Percentiles rank a stretch among this genome's conserved stretches.
phyloP scores from a whole-genome alignment of 116 monocot species.

The Iris pallida region DNA sequence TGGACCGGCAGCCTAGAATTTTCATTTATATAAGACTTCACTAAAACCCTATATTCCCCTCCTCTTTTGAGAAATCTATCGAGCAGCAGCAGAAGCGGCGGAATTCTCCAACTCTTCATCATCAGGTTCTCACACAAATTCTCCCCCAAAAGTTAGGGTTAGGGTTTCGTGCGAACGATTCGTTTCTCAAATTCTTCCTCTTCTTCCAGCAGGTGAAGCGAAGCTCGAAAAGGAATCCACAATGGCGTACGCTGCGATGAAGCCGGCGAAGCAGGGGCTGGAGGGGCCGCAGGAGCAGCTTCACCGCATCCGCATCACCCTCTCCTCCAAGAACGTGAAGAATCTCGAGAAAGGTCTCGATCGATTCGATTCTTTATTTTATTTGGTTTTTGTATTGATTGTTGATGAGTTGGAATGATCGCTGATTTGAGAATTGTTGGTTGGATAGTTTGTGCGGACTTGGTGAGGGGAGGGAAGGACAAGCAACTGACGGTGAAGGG shows the following conservation, averaged over 20 bases:
- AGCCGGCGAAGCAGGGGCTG: slow-evolving; percentile 11
- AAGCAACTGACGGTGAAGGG: slow-evolving; percentile 21
- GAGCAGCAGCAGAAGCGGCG: no score
- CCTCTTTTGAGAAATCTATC: no score
- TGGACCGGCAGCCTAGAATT: no score
- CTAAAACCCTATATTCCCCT: no score
- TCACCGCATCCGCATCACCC: slow-evolving; percentile 23
- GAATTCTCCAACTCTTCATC: no score
- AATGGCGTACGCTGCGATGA: slow-evolving; percentile 19
- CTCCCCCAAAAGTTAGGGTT: no score
- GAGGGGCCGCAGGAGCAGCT: slow-evolving; percentile 14
- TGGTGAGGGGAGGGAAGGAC: slow-evolving; percentile 22
- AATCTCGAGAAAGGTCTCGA: slow-evolving; percentile 24
- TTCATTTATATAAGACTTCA: no score
- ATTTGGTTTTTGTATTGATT: not conserved
- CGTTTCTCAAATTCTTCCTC: no score
- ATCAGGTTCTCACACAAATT: no score
- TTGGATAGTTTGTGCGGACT: slow-evolving; percentile 16
- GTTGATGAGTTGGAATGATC: not conserved
- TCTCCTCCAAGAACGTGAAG: slow-evolving; percentile 23
- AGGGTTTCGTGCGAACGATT: no score
- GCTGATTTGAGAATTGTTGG: not conserved
- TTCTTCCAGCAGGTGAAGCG: no score
- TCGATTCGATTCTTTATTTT: not conserved
- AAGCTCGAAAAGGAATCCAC: not conserved